These are phyloP conservation scores for Emergomyces orientalis DNA, from an alignment of 2,329 filamentous ascomycete species.

Conservation along the genomic window DNA sequence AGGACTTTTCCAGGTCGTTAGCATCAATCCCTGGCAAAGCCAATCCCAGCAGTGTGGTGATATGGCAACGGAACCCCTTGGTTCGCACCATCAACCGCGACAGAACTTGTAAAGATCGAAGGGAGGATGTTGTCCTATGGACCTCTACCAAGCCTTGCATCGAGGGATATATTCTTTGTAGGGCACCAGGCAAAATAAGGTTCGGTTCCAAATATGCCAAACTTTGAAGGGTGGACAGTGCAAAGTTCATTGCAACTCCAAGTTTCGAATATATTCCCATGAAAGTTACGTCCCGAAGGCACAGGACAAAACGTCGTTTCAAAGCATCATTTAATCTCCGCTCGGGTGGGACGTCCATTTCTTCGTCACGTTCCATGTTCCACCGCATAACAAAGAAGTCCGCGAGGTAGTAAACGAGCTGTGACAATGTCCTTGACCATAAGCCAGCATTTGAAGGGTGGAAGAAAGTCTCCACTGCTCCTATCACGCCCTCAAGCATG, in stretches of 20 bases:
- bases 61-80: slow-evolving; percentile 93
- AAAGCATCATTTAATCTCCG: slow-evolving; percentile 70
- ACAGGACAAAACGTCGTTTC: slow-evolving; percentile 80
- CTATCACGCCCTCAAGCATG: slow-evolving; percentile 80
- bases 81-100: slow-evolving; percentile 83
- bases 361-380: slow-evolving; percentile 89
- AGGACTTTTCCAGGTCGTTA: slow-evolving; percentile 93
- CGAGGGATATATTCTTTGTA: slow-evolving; percentile 94
- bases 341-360: slow-evolving; percentile 75
- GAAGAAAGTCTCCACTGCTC: slow-evolving; percentile 97
- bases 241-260: slow-evolving; percentile 81
- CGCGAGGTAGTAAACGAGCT: slow-evolving; percentile 82
- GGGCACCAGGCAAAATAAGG: slow-evolving; percentile 79
- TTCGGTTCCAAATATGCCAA: slow-evolving; percentile 85
- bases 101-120: slow-evolving; percentile 84
- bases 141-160: slow-evolving; percentile 96
- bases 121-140: slow-evolving; percentile 86
- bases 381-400: slow-evolving; percentile 96
- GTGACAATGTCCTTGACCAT: slow-evolving; percentile 84
- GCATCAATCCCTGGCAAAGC: slow-evolving; percentile 93
- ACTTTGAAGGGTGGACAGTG: slow-evolving; percentile 79
- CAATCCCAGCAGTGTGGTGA: slow-evolving; percentile 86
- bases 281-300: slow-evolving; percentile 84
- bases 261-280: slow-evolving; percentile 99
- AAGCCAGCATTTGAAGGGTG: slow-evolving; percentile 90